Evolutionary conservation across 331 rosid species (phyloP).

Genomic region (Malus hybrid): DNA sequence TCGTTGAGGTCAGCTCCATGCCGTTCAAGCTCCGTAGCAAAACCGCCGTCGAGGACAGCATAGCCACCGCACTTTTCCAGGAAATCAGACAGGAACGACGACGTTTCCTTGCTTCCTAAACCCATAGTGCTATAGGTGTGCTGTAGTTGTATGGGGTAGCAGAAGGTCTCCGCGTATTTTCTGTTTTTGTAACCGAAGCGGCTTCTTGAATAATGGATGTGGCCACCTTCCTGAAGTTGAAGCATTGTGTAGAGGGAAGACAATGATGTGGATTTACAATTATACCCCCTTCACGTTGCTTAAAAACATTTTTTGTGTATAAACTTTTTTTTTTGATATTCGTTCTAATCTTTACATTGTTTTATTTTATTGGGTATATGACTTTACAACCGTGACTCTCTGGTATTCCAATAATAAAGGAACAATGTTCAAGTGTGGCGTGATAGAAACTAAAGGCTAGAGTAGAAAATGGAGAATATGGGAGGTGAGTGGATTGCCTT

Average conservation of each 20-base stretch:
- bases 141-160: too few relatives aligned
- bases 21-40: conserved; percentile 90
- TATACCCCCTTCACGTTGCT: background rate
- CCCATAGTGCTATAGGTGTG: conserved; percentile 3
- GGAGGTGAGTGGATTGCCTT: background rate
- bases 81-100: conserved; percentile 42
- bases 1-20: conserved; percentile 87
- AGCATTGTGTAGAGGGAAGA: background rate
- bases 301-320: too few relatives aligned
- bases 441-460: background rate
- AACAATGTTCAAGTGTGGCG: background rate
- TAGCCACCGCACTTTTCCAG: conserved; percentile 55
- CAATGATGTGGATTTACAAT: background rate
- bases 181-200: background rate
- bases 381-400: background rate
- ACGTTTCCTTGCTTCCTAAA: conserved; percentile 12
- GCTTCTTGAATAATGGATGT: background rate
- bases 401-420: background rate
- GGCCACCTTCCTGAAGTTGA: background rate
- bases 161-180: background rate
- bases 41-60: conserved; percentile 79
- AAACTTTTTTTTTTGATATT: background rate
- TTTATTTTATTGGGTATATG: background rate
- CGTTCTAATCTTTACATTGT: background rate
- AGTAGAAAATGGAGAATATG: background rate